Evolutionary conservation across 768 basidiomycete genomes (phyloP), one percentile per base, ranked within the genome.

Genomic region (Pleurotus eryngii): DNA sequence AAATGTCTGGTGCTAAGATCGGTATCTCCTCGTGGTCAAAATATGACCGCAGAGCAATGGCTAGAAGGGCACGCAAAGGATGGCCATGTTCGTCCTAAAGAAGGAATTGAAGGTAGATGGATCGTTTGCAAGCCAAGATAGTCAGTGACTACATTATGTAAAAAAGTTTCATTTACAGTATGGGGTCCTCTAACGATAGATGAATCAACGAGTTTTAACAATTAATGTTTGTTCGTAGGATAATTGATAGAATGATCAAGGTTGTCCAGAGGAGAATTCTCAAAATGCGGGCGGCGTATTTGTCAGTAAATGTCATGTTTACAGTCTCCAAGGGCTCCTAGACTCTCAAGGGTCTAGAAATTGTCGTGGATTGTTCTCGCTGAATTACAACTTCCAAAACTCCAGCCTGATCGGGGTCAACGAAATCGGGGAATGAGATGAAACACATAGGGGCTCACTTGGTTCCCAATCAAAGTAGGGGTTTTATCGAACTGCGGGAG

Each of bases 21-120:
- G 45, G 64, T 74, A 46, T 65, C 69, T 14, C 65, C 69, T 1
- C 65, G 65, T n/a, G 55, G 64, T 14, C 64, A 56, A 4, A 65
- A 61, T 37, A 59, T 73, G 14, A 40, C 26, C 45, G 60, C 54
- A 20, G 57, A 51, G 30, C 65, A 72, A n/a, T 90, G 88, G 86
- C 64, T 89, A 20, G 70, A 72, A 56, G 67, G 70, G 22, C 74
- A 76, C 57, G 66, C 67, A 39, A 56, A 49, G 12, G 64, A 71
- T 15, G 84, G 82, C 3, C 78, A 84, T 27, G 73, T 86, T 20
- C 73, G 76, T 57, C 70, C 67, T 58, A 89, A 83, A 68, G 86
- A 86, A 55, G 86, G 81, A 4, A 63, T 69, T 4, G 76, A 79
- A 51, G 82, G 80, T 0, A 76, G 75, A 63, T 90, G 88, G 87